A percentile compares a stretch with the other conserved stretches of the same genome.
phyloP scores from a whole-genome alignment of 140 eudicot genomes.

The Stevia rebaudiana region DNA sequence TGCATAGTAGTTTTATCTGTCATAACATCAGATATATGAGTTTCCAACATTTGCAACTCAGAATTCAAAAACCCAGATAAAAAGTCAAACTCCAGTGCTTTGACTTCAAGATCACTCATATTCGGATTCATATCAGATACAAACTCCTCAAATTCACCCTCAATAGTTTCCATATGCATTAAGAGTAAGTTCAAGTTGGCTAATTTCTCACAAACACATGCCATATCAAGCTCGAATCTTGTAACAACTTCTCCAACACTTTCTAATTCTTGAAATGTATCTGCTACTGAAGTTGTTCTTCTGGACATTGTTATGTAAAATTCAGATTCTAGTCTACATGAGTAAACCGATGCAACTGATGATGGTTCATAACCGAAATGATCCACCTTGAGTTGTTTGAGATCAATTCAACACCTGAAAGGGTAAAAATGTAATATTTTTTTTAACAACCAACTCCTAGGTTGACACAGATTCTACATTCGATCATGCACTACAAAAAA shows the following conservation, averaged over 20 bases:
- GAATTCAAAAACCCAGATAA: conserved; percentile 65
- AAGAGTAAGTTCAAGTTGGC: conserved; percentile 62
- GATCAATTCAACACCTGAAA: conserved; percentile 30
- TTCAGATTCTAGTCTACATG: conserved; percentile 38
- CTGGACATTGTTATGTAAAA: conserved; percentile 35
- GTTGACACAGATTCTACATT: neutral
- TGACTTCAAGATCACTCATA: conserved; percentile 35
- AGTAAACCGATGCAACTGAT: conserved; percentile 34
- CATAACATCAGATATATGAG: conserved; percentile 35
- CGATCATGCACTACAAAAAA: neutral
- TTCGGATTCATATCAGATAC: conserved; percentile 37
- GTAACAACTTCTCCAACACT: conserved; percentile 52
- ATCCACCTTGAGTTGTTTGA: conserved; percentile 24
- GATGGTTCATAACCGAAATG: conserved; percentile 33
- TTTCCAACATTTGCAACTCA: conserved; percentile 55
- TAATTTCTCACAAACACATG: conserved; percentile 60
- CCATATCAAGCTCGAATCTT: conserved; percentile 61
- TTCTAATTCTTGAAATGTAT: conserved; percentile 42
- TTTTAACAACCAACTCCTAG: neutral
- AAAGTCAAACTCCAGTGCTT: conserved; percentile 62
- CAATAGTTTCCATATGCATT: conserved; percentile 68
- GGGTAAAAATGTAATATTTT: neutral
- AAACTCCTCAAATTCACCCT: conserved; percentile 59
- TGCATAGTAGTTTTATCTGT: conserved; percentile 40
- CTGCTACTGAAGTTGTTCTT: conserved; percentile 45